A percentile compares a stretch with the other conserved stretches of the same genome.
phyloP scores from a whole-genome alignment of 2,329 filamentous ascomycete species.

The Magnaporthiopsis poae region DNA sequence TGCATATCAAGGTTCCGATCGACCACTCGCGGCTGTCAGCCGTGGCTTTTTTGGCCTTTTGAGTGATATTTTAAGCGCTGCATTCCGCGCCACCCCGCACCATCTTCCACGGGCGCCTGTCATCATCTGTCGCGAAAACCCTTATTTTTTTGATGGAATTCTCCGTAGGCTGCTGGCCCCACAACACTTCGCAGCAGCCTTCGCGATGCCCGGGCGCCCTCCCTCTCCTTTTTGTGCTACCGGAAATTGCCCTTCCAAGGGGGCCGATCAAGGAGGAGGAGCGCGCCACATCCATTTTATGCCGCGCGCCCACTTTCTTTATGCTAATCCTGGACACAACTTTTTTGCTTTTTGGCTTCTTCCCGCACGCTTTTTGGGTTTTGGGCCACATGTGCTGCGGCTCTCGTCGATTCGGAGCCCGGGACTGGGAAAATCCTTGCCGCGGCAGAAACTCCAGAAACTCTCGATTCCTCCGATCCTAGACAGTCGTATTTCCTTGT shows the following conservation, averaged over 20 bases:
- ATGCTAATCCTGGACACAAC: neutral
- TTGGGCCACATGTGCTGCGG: neutral
- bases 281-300: neutral
- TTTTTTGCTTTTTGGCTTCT: neutral
- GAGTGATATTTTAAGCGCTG: neutral
- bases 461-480: neutral
- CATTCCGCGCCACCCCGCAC: neutral
- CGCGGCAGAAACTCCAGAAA: neutral
- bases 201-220: neutral
- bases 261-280: neutral
- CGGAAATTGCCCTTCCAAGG: neutral
- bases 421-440: too few relatives aligned
- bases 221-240: neutral
- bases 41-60: neutral
- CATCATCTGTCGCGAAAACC: neutral
- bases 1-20: neutral
- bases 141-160: neutral
- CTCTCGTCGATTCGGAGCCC: neutral
- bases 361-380: neutral
- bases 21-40: neutral
- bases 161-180: neutral
- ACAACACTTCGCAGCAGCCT: neutral
- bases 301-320: neutral
- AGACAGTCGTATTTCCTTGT: neutral
- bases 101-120: neutral